Percentiles rank a stretch among this genome's conserved stretches.
Conservation (phyloP, 2,329 filamentous ascomycete species). For the Colletotrichum sp. region DNA sequence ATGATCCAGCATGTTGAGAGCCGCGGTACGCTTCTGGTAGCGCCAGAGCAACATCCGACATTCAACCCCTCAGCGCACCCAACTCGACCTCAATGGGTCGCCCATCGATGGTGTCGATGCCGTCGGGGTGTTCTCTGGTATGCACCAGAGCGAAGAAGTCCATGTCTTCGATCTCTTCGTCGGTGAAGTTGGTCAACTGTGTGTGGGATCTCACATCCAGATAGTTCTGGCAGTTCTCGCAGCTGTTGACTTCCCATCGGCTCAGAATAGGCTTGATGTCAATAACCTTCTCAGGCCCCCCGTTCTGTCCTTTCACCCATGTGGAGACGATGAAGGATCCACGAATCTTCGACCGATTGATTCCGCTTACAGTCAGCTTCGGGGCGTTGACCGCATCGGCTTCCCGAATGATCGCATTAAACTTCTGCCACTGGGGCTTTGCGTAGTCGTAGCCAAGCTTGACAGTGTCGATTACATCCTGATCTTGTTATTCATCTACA, state of each 20-base stretch:
- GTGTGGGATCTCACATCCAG: constrained; percentile 20
- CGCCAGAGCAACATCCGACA: not conserved
- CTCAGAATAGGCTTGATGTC: constrained; percentile 26
- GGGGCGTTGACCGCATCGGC: not conserved
- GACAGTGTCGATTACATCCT: not conserved
- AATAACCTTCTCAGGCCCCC: not conserved
- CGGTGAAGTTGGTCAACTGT: not conserved
- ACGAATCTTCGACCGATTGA: constrained; percentile 23
- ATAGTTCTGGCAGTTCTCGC: constrained; percentile 28
- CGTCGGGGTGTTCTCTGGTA: not conserved
- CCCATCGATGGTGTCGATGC: not conserved
- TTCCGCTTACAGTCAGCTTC: constrained; percentile 11
- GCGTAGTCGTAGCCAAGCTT: constrained; percentile 23
- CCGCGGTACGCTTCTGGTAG: not conserved
- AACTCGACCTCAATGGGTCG: not conserved
- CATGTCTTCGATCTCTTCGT: not conserved
- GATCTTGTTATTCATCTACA: not conserved
- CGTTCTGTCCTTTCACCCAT: constrained; percentile 1
- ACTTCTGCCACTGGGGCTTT: not conserved
- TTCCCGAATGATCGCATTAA: not conserved
- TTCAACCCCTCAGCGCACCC: not conserved
- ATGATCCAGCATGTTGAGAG: not conserved
- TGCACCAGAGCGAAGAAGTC: not conserved
- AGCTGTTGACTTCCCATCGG: constrained; percentile 26
- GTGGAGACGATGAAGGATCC: constrained; percentile 28